Evolutionary conservation across 306 rosid species (phyloP).

Genomic region (Psophocarpus tetragonolobus): DNA sequence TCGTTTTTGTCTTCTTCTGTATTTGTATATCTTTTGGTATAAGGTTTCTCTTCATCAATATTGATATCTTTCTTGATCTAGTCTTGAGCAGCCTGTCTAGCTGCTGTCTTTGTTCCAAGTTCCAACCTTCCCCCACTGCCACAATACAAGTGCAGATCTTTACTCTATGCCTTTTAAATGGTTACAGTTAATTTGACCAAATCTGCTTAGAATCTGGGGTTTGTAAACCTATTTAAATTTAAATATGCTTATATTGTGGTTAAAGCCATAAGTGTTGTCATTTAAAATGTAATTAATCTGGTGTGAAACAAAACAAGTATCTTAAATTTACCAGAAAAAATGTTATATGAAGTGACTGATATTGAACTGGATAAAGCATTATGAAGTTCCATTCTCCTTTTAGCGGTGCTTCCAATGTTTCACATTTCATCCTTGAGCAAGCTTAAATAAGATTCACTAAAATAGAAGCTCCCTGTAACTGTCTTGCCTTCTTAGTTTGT

Average conservation of each 20-base stretch:
- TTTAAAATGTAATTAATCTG: background rate
- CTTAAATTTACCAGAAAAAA: background rate
- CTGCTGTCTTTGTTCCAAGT: slow-evolving; percentile 8
- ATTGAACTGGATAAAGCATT: background rate
- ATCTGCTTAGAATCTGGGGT: background rate
- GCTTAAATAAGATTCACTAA: slow-evolving; percentile 2
- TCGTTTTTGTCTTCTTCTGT: background rate
- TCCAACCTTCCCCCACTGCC: background rate
- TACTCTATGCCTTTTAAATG: background rate
- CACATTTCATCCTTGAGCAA: background rate
- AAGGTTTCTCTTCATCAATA: background rate
- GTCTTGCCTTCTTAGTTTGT: slow-evolving; percentile 19
- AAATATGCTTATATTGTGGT: background rate
- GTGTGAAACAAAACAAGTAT: background rate
- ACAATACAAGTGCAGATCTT: background rate
- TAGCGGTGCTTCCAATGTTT: slow-evolving; percentile 2
- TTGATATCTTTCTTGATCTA: background rate
- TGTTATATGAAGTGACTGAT: background rate
- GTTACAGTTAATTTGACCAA: slow-evolving; percentile 1
- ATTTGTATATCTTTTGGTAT: background rate
- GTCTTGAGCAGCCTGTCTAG: background rate
- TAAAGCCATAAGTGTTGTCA: slow-evolving; percentile 16
- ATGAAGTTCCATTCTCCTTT: background rate
- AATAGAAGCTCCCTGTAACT: slow-evolving; percentile 7
- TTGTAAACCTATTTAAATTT: background rate